These are phyloP conservation scores for Boechera divaricarpa DNA, from an alignment of 345 rosid species.

Conservation along the genomic window DNA sequence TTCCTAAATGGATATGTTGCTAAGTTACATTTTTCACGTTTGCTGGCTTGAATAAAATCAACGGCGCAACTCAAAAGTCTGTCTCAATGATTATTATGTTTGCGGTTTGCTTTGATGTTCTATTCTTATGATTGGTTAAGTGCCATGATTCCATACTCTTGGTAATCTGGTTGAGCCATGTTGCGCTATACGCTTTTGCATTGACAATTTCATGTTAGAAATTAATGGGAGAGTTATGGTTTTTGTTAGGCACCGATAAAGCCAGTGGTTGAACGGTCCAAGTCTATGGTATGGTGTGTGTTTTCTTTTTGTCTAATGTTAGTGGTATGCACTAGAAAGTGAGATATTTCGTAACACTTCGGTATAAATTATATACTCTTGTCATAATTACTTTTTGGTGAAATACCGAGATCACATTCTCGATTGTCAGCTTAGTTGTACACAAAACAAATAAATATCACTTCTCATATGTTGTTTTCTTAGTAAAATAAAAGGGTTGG, in stretches of 20 bases:
- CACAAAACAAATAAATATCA: too few relatives aligned
- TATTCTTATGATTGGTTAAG: neutral
- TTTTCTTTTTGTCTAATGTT: neutral
- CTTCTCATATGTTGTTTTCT: too few relatives aligned
- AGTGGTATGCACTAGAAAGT: neutral
- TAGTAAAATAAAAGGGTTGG: too few relatives aligned
- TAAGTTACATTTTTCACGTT: conserved; percentile 20
- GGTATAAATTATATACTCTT: neutral
- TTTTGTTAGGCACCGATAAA: conserved; percentile 15
- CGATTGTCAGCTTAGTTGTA: too few relatives aligned
- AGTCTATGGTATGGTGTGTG: neutral
- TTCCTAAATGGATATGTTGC: conserved; percentile 25
- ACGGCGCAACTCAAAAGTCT: conserved; percentile 12
- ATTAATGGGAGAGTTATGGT: conserved; percentile 12
- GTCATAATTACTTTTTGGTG: neutral
- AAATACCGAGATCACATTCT: neutral
- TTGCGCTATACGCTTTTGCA: neutral
- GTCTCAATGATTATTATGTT: conserved; percentile 3
- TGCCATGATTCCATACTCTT: neutral
- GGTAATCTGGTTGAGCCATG: neutral
- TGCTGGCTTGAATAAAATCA: conserved; percentile 33
- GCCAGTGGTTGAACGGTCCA: conserved; percentile 5
- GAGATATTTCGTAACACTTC: neutral
- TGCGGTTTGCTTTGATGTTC: neutral
- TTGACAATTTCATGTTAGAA: conserved; percentile 16